These are phyloP conservation scores for Arthrocladium fulminans DNA, from an alignment of 2,329 filamentous ascomycete species.

Conservation along the genomic window DNA sequence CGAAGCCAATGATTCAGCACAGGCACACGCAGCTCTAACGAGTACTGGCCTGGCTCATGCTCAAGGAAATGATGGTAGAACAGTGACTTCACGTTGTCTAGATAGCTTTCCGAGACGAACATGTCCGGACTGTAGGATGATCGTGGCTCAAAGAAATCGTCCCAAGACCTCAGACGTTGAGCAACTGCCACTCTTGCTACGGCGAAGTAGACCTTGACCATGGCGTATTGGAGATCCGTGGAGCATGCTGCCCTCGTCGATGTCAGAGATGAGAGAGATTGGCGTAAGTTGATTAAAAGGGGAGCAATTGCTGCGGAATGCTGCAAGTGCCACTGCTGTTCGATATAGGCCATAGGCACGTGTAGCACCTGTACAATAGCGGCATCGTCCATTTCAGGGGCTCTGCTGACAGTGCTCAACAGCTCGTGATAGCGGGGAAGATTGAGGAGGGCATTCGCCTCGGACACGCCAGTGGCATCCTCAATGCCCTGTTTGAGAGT, in stretches of 20 bases:
- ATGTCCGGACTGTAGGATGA: slow-evolving; percentile 5
- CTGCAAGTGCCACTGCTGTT: neutral
- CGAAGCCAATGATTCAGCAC: slow-evolving; percentile 5
- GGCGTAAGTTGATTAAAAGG: neutral
- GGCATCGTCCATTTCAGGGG: neutral
- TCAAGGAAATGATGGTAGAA: slow-evolving; percentile 7
- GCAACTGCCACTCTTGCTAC: neutral
- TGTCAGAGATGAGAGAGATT: neutral
- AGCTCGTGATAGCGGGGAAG: neutral
- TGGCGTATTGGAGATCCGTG: neutral
- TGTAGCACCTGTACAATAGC: neutral
- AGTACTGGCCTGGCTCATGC: neutral
- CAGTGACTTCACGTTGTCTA: slow-evolving; percentile 1
- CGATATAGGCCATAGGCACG: neutral
- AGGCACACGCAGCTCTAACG: neutral
- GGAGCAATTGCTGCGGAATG: neutral
- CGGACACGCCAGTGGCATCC: neutral
- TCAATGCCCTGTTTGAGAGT: neutral
- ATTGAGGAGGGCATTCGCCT: neutral
- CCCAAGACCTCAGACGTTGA: slow-evolving; percentile 3
- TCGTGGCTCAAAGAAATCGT: slow-evolving; percentile 6
- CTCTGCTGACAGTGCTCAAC: neutral
- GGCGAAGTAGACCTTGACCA: slow-evolving; percentile 2
- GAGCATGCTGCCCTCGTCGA: neutral
- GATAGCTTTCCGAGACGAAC: slow-evolving; percentile 1